Base-by-base conservation (phyloP, 306 rosid genomes). In the Lathyrus oleraceus region DNA sequence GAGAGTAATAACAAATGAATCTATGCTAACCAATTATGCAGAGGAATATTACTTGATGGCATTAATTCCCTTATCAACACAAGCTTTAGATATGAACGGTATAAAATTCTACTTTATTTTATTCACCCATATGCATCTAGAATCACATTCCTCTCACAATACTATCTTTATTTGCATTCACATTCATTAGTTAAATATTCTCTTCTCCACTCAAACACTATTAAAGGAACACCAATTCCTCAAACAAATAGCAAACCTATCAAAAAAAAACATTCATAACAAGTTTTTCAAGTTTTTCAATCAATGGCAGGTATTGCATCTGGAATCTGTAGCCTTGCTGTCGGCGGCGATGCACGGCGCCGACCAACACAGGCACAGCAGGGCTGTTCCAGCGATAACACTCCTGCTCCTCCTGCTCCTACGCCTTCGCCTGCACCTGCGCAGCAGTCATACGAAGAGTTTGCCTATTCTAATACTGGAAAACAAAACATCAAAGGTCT, bases 401-500 rank as follows among this genome's bases (percentile, higher is more conserved):
- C 42, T 42, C 25, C 27, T 16, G 0, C 60, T 6, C 17, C 28
- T 7, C 39, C 38, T 5, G 0, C 36, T 5, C 36, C 38, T 6
- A 8, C 39, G 39, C 25, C 30, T 12, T 1, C 61, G 2, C 19
- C 44, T 0, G 6, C 25, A 3, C 69, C 61, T 5, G 7, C 27
- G n/a, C 72, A 14, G 20, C 52, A 6, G 39, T 10, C 16, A 10
- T 30, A 44, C 8, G 74, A 74, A 63, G 70, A 48, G 21, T 25
- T 2, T 1, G 19, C 8, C 19, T 79, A 68, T 52, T 17, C 28
- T 10, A 80, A 75, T 60, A 4, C 71, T 13, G 69, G 28, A 0
- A 40, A 16, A 27, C 84, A 75, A 52, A 51, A 71, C 16, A 66
- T 80, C 6, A 80, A 80, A 44, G 84, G 84, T 51, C 84, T 80